Percentiles rank a stretch among this genome's conserved stretches.
Evolutionary conservation across 2,329 filamentous ascomycete species (phyloP).

Genomic region (Colletotrichum musicola): DNA sequence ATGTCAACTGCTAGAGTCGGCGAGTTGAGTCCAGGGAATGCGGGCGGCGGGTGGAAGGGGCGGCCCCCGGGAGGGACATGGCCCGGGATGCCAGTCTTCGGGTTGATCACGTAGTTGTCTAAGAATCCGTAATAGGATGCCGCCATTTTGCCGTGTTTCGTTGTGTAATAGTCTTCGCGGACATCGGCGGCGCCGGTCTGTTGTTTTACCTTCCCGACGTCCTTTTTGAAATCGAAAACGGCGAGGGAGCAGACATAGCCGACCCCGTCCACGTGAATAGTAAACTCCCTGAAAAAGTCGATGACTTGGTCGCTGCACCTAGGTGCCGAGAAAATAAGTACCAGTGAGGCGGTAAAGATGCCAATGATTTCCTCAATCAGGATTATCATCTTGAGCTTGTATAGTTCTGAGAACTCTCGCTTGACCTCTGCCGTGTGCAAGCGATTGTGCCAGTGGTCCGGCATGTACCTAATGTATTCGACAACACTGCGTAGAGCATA

Average conservation of each 20-base stretch:
- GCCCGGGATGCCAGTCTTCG: constrained; percentile 74
- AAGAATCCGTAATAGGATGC: constrained; percentile 95
- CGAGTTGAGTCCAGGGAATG: constrained; percentile 78
- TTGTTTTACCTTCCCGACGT: constrained; percentile 62
- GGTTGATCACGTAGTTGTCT: constrained; percentile 87
- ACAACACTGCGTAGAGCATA: constrained; percentile 90
- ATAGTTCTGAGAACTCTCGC: constrained; percentile 88
- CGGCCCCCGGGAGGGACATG: constrained; percentile 67
- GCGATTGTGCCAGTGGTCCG: constrained; percentile 87
- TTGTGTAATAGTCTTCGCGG: constrained; percentile 92
- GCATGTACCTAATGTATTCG: constrained; percentile 92
- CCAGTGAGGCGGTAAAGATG: constrained; percentile 90
- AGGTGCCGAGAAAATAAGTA: constrained; percentile 88
- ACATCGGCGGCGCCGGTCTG: constrained; percentile 66
- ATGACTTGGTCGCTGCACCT: constrained; percentile 92
- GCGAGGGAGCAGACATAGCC: constrained; percentile 98
- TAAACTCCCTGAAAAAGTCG: constrained; percentile 98
- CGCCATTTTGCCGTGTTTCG: constrained; percentile 98
- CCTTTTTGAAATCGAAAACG: constrained; percentile 96
- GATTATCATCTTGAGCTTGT: constrained; percentile 91
- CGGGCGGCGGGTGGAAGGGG: constrained; percentile 80
- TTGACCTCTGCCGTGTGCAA: constrained; percentile 97
- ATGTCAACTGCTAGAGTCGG: constrained; percentile 69
- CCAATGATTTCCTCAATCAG: constrained; percentile 93
- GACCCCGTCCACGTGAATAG: constrained; percentile 94